A percentile compares a stretch with the other conserved stretches of the same genome.
These are phyloP conservation scores for Xylaria sp. DNA, from an alignment of 2,329 filamentous ascomycete species.

Conservation along the genomic window DNA sequence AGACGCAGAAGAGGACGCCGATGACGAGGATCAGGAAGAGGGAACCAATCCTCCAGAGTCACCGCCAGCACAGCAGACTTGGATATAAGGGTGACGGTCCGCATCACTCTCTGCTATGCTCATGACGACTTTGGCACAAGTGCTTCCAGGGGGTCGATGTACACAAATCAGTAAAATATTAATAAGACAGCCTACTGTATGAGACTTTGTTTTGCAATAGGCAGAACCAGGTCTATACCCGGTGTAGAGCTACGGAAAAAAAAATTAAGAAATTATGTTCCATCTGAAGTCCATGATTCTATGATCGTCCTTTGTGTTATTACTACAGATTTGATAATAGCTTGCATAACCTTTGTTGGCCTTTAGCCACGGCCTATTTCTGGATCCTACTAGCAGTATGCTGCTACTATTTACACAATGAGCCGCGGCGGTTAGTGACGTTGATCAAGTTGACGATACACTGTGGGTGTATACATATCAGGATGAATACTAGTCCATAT, in stretches of 20 bases:
- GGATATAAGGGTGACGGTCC: conserved; percentile 39
- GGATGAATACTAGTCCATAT: conserved; percentile 1
- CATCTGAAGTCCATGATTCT: background rate
- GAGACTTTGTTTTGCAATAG: conserved; percentile 15
- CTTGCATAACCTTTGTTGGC: conserved; percentile 4
- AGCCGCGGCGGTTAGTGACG: conserved; percentile 23
- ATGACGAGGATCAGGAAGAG: conserved; percentile 54
- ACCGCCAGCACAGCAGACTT: conserved; percentile 45
- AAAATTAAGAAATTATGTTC: conserved; percentile 28
- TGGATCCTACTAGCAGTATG: background rate
- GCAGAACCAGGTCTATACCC: background rate
- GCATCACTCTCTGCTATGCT: conserved; percentile 28
- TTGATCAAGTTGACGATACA: conserved; percentile 18
- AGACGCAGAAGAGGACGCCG: conserved; percentile 64
- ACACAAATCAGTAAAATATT: conserved; percentile 35
- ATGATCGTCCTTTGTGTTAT: background rate
- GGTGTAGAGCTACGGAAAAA: conserved; percentile 27
- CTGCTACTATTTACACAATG: conserved; percentile 3
- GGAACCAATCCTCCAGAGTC: conserved; percentile 49
- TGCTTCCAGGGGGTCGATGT: conserved; percentile 6
- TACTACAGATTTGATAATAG: background rate
- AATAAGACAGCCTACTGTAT: conserved; percentile 16
- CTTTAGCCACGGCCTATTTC: background rate
- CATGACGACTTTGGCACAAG: conserved; percentile 34
- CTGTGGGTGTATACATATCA: background rate